A percentile compares a stretch with the other conserved stretches of the same genome.
Evolutionary conservation across 2,329 filamentous ascomycete genomes (phyloP).

Genomic region (Xylaria polymorpha): DNA sequence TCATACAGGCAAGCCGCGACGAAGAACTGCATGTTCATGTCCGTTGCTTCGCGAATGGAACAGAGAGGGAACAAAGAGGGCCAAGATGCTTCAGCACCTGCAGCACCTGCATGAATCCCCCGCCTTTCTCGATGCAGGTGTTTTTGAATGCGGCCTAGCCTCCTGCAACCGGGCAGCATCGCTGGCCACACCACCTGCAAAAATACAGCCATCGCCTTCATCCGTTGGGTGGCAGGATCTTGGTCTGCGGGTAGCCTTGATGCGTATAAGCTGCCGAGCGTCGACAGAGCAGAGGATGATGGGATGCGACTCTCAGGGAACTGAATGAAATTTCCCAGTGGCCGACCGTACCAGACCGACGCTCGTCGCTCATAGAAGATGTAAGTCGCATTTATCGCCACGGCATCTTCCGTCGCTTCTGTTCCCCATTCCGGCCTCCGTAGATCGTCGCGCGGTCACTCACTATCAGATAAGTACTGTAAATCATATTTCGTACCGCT

Average conservation of each 20-base stretch:
- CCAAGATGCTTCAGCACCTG: constrained; percentile 39
- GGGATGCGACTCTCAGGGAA: constrained; percentile 8
- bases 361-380: constrained; percentile 11
- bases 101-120: constrained; percentile 46
- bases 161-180: constrained; percentile 39
- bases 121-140: constrained; percentile 47
- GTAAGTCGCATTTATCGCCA: constrained; percentile 9
- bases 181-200: constrained; percentile 37
- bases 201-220: constrained; percentile 32
- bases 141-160: constrained; percentile 47
- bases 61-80: constrained; percentile 30
- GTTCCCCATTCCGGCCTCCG: not conserved
- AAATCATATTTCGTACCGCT: constrained; percentile 8
- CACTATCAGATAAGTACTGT: constrained; percentile 26
- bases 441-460: constrained; percentile 27
- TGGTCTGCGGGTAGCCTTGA: constrained; percentile 39
- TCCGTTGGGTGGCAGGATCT: constrained; percentile 32
- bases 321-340: constrained; percentile 7
- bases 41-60: constrained; percentile 33
- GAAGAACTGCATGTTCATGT: constrained; percentile 36
- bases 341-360: not conserved
- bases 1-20: constrained; percentile 28
- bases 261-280: constrained; percentile 29
- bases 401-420: constrained; percentile 33
- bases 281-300: constrained; percentile 14